Evolutionary conservation across 148 eudicot species (phyloP), one percentile per base, ranked within the genome.

Genomic region (Silene uniflora): DNA sequence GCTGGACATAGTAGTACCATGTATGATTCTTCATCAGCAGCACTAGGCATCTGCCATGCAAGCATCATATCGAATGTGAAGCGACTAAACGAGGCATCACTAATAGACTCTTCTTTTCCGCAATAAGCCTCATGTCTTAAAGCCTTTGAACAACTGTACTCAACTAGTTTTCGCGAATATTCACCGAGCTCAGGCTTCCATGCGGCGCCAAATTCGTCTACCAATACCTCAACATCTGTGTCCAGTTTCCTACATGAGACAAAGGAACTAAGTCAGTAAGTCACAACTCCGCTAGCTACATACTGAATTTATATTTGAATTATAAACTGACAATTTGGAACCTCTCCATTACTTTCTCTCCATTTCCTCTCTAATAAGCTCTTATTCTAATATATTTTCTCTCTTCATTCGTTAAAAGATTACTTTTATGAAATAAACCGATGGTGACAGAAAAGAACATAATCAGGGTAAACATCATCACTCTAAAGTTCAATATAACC

Each of bases 31-130:
- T 95, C 89, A 62, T 89, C 84, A 5, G 22, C 58, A 2, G 84
- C 83, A 76, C 63, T 82, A 68, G 97, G 97, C 73, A 60, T 86
- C 76, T 95, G 90, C 98, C 97, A 95, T 67, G 98, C 96, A 19
- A 90, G 90, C 98, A 95, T 95, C 90, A 95, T 89, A 79, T 90
- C 96, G 35, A 90, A 95, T 5, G 98, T 92, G 76, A 95, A 81
- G 64, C 96, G 96, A 75, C 88, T 89, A 74, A 89, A 92, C 0
- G 85, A 85, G 10, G 84, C 87, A 83, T 87, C 87, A 63, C 77
- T 77, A 7, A 90, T 85, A 46, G 76, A 76, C 73, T 85, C 90
- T 69, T 84, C 81, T 46, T 82, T 75, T 23, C 79, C 74, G 59
- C 76, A 72, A 65, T 13, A 59, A 32, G 91, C 85, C 62, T 81